Evolutionary conservation across 345 rosid species (phyloP).

Genomic region (Rhodomyrtus tomentosa): DNA sequence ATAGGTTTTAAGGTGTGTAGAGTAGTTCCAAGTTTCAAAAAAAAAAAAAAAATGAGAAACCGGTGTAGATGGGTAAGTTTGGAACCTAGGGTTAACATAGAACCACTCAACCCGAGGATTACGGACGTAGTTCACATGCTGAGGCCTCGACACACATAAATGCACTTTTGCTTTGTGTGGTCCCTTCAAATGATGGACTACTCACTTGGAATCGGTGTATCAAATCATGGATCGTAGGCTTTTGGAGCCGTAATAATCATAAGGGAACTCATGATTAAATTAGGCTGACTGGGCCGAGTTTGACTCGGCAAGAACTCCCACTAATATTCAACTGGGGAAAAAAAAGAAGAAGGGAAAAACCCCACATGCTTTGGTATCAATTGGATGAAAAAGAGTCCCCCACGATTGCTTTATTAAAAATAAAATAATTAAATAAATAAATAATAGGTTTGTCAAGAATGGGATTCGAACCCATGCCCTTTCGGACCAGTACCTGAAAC

Average conservation of each 20-base stretch:
- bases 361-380: background rate
- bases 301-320: background rate
- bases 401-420: background rate
- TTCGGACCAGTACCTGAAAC: conserved; percentile 95
- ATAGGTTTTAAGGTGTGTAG: too few relatives aligned
- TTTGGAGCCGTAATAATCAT: background rate
- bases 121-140: background rate
- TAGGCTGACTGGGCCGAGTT: background rate
- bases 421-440: accelerated
- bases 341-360: background rate
- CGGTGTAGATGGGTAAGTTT: too few relatives aligned
- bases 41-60: too few relatives aligned
- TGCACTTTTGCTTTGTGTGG: background rate
- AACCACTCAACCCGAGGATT: too few relatives aligned
- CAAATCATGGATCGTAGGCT: background rate
- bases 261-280: background rate
- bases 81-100: too few relatives aligned
- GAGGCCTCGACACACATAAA: background rate
- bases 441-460: conserved; percentile 47
- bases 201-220: background rate
- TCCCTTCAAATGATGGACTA: background rate
- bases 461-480: conserved; percentile 98
- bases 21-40: too few relatives aligned
- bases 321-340: background rate
- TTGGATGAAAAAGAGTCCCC: background rate